These are phyloP conservation scores for Moesziomyces globuligerus DNA, from an alignment of 1,284 basidiomycete species.

Conservation along the genomic window DNA sequence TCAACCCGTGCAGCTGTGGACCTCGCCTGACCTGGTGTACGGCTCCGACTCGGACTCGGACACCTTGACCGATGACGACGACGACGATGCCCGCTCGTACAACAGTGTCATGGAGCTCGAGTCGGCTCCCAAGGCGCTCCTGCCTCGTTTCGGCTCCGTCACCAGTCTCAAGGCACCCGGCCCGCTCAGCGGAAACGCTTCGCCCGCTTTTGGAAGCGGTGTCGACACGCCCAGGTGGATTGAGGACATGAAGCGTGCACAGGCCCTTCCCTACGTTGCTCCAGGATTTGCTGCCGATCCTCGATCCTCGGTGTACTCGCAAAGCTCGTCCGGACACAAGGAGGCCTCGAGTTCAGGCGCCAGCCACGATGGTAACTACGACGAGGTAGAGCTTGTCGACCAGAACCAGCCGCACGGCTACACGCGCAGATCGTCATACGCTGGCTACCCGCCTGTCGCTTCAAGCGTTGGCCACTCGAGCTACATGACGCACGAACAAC, in stretches of 20 bases:
- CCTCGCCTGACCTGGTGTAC: constrained; percentile 44
- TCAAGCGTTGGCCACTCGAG: constrained; percentile 19
- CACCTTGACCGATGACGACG: constrained; percentile 1
- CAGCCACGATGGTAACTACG: constrained; percentile 15
- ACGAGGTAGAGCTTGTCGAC: constrained; percentile 30
- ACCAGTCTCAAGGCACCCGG: constrained; percentile 8
- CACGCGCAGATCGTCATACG: not conserved
- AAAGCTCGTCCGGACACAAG: constrained; percentile 12
- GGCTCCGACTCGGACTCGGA: constrained; percentile 39
- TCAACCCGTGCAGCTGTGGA: constrained; percentile 36
- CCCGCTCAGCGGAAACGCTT: constrained; percentile 12
- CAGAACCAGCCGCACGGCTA: not conserved
- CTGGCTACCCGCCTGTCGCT: constrained; percentile 4
- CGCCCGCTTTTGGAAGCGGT: constrained; percentile 14
- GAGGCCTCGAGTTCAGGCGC: constrained; percentile 6
- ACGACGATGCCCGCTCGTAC: constrained; percentile 22
- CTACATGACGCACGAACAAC: constrained; percentile 15
- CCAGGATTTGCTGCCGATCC: constrained; percentile 26
- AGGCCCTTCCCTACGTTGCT: constrained; percentile 38
- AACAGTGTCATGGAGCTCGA: constrained; percentile 19
- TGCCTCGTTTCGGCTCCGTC: constrained; percentile 32
- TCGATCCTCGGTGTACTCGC: constrained; percentile 14
- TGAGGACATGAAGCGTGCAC: constrained; percentile 36
- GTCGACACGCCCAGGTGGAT: constrained; percentile 45
- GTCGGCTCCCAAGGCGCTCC: not conserved